Conservation (phyloP, 768 basidiomycete genomes). For the Rickenella mellea region DNA sequence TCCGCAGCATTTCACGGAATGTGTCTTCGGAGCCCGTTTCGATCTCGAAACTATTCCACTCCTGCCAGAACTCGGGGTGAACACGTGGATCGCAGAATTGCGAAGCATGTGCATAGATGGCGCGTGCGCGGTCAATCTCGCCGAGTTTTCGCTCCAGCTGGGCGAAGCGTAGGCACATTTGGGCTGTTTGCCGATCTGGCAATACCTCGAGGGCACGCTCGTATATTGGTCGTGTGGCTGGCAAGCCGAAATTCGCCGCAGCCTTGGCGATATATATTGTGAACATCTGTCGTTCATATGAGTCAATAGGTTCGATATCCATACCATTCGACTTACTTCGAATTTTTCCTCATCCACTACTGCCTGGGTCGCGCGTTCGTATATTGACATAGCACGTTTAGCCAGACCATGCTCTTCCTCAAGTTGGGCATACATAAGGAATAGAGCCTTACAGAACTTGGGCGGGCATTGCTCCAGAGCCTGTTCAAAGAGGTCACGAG, state of each 20-base stretch:
- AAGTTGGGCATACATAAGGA: constrained; percentile 90
- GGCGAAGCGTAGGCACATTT: constrained; percentile 97
- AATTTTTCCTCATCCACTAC: constrained; percentile 90
- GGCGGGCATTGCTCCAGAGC: constrained; percentile 93
- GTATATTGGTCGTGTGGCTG: constrained; percentile 94
- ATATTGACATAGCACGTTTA: constrained; percentile 92
- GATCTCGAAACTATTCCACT: constrained; percentile 97
- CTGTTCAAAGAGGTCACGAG: constrained; percentile 97
- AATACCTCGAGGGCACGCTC: constrained; percentile 89
- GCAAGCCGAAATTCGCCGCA: constrained; percentile 88
- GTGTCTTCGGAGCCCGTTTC: constrained; percentile 99
- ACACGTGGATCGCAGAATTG: constrained; percentile 97
- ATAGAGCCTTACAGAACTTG: constrained; percentile 90
- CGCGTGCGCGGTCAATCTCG: constrained; percentile 95
- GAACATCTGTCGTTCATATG: constrained; percentile 61
- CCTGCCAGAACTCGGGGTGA: constrained; percentile 87
- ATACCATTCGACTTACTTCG: constrained; percentile 47
- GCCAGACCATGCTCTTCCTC: constrained; percentile 95
- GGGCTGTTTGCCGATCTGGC: constrained; percentile 89
- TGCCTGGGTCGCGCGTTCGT: constrained; percentile 82
- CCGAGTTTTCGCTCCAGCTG: constrained; percentile 94
- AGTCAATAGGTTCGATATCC: neutral
- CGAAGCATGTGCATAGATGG: constrained; percentile 94
- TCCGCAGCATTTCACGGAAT: constrained; percentile 89
- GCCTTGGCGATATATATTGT: constrained; percentile 97